phyloP scores from a whole-genome alignment of 83 land plant genomes.

The Diphasiastrum complanatum region DNA sequence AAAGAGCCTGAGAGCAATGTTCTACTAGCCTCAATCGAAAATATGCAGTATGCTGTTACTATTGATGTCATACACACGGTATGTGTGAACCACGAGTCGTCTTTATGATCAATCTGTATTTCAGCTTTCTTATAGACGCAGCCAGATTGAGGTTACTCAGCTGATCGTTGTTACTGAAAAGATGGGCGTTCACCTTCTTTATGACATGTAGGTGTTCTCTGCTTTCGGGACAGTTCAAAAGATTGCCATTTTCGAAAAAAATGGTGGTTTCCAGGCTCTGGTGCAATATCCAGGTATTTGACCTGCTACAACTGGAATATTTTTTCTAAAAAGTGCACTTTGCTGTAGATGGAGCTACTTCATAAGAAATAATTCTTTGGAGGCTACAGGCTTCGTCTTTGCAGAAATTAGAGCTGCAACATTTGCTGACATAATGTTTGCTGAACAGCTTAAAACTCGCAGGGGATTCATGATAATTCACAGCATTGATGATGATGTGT shows the following conservation, averaged over 20 bases:
- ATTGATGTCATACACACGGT: conserved; percentile 85
- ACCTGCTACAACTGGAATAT: not conserved
- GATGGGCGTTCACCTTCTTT: not conserved
- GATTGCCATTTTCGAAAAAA: conserved; percentile 89
- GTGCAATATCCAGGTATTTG: conserved; percentile 75
- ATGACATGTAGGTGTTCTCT: conserved; percentile 59
- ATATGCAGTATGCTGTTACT: conserved; percentile 90
- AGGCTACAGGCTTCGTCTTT: too few species aligned
- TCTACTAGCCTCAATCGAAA: conserved; percentile 82
- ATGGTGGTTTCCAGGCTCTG: conserved; percentile 81
- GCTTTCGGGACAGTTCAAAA: conserved; percentile 81
- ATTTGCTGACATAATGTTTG: too few species aligned
- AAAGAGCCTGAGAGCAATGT: conserved; percentile 88
- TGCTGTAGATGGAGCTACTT: not conserved
- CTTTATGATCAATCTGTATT: conserved; percentile 1
- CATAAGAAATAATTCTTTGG: not conserved
- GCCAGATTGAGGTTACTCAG: not conserved
- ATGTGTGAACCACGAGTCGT: not conserved
- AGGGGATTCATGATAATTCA: too few species aligned
- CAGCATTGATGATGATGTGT: too few species aligned
- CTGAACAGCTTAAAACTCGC: too few species aligned
- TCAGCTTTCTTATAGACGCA: not conserved
- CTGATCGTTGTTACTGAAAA: not conserved
- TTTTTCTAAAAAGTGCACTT: not conserved
- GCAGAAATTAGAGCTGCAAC: too few species aligned